phyloP scores from a whole-genome alignment of 176 grass and related monocot species.

The Echinochloa phyllopogon region DNA sequence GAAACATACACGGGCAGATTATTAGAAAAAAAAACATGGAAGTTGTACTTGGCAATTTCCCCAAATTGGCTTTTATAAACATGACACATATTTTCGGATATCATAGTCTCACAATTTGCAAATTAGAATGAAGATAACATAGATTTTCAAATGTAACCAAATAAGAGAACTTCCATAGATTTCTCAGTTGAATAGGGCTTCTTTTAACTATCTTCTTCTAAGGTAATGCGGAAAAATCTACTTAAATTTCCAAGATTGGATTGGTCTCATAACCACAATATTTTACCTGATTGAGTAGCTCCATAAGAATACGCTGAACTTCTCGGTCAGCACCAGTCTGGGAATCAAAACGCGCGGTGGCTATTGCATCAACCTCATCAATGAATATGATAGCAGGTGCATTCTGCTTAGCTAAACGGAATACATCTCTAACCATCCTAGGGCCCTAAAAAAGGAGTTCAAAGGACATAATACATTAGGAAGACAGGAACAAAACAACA shows the following conservation, averaged over 20 bases:
- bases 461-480: slow-evolving; percentile 12
- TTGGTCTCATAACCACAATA: neutral
- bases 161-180: neutral
- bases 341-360: slow-evolving; percentile 97
- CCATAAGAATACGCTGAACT: slow-evolving; percentile 99
- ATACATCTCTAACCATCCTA: slow-evolving; percentile 97
- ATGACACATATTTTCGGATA: neutral
- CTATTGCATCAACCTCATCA: slow-evolving; percentile 99
- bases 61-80: neutral
- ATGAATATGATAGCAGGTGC: slow-evolving; percentile 98
- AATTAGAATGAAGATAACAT: neutral
- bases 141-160: neutral
- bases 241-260: neutral
- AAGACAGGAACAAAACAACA: neutral
- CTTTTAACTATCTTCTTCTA: neutral
- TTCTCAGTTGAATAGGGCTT: slow-evolving; percentile 2
- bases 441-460: slow-evolving; percentile 61
- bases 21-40: neutral
- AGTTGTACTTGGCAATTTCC: neutral
- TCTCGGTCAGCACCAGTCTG: slow-evolving; percentile 97
- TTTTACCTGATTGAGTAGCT: slow-evolving; percentile 93
- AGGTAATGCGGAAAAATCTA: neutral
- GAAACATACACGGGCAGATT: slow-evolving; percentile 26
- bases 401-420: slow-evolving; percentile 97
- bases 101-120: neutral